Percentiles rank a stretch among this genome's conserved stretches.
Evolutionary conservation across 208 protist genomes (phyloP).

Genomic region (Strigomonas culicis): DNA sequence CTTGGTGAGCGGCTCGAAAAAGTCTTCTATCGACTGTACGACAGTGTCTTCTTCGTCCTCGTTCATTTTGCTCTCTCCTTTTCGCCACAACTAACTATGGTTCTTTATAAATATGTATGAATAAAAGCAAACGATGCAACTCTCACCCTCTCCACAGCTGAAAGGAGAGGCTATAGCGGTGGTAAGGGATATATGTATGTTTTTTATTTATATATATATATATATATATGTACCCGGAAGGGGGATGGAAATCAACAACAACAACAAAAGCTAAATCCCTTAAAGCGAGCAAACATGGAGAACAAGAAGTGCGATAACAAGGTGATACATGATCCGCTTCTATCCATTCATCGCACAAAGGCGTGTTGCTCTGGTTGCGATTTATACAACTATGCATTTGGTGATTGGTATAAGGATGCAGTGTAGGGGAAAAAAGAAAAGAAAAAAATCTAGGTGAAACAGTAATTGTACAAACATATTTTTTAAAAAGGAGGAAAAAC

Average conservation of each 20-base stretch:
- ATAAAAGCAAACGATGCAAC: neutral
- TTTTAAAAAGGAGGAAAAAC: neutral
- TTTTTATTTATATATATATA: neutral
- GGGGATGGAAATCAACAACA: neutral
- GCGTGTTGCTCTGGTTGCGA: too few relatives aligned
- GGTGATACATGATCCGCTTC: neutral
- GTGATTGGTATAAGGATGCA: too few relatives aligned
- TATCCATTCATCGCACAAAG: too few relatives aligned
- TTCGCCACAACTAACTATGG: too few relatives aligned
- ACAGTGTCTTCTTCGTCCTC: constrained; percentile 1
- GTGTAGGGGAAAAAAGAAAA: too few relatives aligned
- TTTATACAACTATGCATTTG: too few relatives aligned
- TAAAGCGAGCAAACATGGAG: constrained; percentile 7
- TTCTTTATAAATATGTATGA: neutral
- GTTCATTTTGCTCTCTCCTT: neutral
- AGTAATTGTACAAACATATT: constrained; percentile 8
- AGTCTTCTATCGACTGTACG: neutral
- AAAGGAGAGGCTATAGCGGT: too few relatives aligned
- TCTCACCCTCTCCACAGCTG: neutral
- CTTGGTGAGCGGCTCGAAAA: constrained; percentile 52
- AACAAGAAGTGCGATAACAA: constrained; percentile 2
- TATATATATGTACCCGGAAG: neutral
- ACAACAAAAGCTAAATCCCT: neutral
- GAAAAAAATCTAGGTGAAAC: constrained; percentile 9
- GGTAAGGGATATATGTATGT: neutral